phyloP scores from a whole-genome alignment of 495 filamentous ascomycete genomes.

The Trichoderma erinaceum region DNA sequence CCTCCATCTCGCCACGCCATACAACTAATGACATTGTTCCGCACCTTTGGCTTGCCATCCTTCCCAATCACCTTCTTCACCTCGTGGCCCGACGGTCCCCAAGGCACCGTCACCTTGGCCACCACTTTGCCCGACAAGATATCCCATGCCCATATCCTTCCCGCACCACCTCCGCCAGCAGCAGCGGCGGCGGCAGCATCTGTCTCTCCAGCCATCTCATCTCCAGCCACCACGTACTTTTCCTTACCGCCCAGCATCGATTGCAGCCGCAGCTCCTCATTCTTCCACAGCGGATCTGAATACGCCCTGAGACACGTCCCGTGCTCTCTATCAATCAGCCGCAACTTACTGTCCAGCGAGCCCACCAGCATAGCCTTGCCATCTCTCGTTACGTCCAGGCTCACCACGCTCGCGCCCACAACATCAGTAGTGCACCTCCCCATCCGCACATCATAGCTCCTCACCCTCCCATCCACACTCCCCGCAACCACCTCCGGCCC shows the following conservation, averaged over 20 bases:
- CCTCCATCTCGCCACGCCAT: constrained; percentile 70
- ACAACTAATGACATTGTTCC: constrained; percentile 47
- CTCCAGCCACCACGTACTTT: constrained; percentile 74
- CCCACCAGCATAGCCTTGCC: constrained; percentile 70
- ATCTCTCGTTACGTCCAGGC: constrained; percentile 60
- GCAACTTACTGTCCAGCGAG: constrained; percentile 65
- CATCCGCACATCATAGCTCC: constrained; percentile 83
- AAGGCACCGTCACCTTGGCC: constrained; percentile 52
- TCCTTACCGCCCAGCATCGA: constrained; percentile 68
- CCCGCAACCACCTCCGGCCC: constrained; percentile 59
- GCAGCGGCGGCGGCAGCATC: constrained; percentile 23
- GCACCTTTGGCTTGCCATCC: constrained; percentile 47
- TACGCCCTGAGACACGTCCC: constrained; percentile 73
- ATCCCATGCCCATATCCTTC: constrained; percentile 83
- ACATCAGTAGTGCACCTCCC: constrained; percentile 71
- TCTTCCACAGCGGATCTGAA: constrained; percentile 52
- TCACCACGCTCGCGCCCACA: constrained; percentile 60
- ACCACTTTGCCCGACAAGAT: constrained; percentile 67
- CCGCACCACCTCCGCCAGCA: constrained; percentile 43
- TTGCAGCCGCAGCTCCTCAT: constrained; percentile 64
- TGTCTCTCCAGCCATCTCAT: constrained; percentile 47
- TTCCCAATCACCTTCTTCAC: constrained; percentile 41
- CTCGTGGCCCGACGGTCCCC: constrained; percentile 51
- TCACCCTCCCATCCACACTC: constrained; percentile 79
- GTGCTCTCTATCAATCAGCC: constrained; percentile 72